Conservation (phyloP, 345 rosid species). For the Litchi chinensis region DNA sequence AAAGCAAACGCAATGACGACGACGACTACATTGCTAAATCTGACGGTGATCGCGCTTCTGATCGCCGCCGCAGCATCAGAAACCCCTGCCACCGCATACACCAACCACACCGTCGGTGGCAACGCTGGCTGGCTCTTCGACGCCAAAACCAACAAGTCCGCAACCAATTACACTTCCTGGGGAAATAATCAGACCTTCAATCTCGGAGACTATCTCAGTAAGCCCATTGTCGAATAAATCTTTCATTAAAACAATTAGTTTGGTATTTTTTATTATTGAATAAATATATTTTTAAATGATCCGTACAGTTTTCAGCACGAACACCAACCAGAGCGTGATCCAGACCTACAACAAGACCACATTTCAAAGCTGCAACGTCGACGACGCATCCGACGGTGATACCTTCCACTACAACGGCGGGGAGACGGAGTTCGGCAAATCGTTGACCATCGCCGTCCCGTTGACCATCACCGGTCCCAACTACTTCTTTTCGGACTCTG, state of each 20-base stretch:
- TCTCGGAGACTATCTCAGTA: slow-evolving; percentile 69
- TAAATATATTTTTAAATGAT: not conserved
- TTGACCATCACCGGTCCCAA: slow-evolving; percentile 50
- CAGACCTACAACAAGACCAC: slow-evolving; percentile 61
- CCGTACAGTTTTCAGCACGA: slow-evolving; percentile 52
- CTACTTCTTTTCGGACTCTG: slow-evolving; percentile 61
- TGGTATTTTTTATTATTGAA: not conserved
- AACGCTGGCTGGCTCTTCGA: slow-evolving; percentile 57
- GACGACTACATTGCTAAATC: slow-evolving; percentile 14
- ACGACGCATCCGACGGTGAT: slow-evolving; percentile 38
- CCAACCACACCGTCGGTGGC: slow-evolving; percentile 61
- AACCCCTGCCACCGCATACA: slow-evolving; percentile 39
- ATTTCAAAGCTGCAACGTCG: slow-evolving; percentile 42
- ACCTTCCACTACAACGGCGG: slow-evolving; percentile 51
- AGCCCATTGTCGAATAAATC: slow-evolving; percentile 12
- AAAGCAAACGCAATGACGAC: slow-evolving; percentile 24
- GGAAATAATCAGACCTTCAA: slow-evolving; percentile 50
- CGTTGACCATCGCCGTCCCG: slow-evolving; percentile 45
- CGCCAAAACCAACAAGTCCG: slow-evolving; percentile 45
- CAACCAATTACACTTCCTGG: slow-evolving; percentile 57
- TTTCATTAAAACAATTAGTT: not conserved
- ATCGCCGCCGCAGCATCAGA: slow-evolving; percentile 33
- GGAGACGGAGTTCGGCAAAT: slow-evolving; percentile 27
- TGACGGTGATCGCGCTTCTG: slow-evolving; percentile 34
- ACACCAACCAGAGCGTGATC: slow-evolving; percentile 57